phyloP scores from a whole-genome alignment of 169 alveolate species.

The Eimeria praecox region DNA sequence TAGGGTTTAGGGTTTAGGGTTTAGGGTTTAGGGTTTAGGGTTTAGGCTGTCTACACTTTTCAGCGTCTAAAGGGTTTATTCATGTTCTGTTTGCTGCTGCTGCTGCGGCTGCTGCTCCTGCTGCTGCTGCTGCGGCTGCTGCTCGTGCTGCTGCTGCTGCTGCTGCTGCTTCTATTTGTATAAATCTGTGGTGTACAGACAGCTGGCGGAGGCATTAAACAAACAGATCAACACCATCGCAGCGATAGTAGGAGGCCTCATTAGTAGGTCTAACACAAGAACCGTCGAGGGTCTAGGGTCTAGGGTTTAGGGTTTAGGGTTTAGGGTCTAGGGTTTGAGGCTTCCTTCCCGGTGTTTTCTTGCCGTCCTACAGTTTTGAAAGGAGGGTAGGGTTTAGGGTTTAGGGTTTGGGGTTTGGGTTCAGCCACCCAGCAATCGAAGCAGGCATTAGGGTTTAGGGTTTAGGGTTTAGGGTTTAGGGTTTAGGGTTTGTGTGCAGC shows the following conservation, averaged over 20 bases:
- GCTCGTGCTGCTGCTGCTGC: no score
- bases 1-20: no score
- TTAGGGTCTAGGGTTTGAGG: constrained; percentile 29
- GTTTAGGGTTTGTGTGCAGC: constrained; percentile 76
- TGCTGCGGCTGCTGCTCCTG: no score
- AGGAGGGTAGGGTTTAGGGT: background rate
- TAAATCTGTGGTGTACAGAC: background rate
- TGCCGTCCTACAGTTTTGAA: no score
- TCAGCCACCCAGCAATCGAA: no score
- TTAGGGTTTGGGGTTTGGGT: background rate
- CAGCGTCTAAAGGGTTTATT: no score
- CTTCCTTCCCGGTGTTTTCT: no score
- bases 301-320: constrained; percentile 29
- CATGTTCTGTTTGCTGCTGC: no score
- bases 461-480: constrained; percentile 3
- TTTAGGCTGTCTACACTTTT: no score
- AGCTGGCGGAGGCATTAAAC: background rate
- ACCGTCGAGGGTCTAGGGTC: constrained; percentile 40
- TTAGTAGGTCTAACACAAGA: background rate
- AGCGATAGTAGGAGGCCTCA: background rate
- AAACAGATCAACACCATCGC: background rate
- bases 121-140: no score
- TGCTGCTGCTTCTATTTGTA: no score
- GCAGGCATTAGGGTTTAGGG: background rate
- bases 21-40: background rate